Base-by-base conservation (phyloP, 164 flowering plant species). In the Nymphaea thermarum region DNA sequence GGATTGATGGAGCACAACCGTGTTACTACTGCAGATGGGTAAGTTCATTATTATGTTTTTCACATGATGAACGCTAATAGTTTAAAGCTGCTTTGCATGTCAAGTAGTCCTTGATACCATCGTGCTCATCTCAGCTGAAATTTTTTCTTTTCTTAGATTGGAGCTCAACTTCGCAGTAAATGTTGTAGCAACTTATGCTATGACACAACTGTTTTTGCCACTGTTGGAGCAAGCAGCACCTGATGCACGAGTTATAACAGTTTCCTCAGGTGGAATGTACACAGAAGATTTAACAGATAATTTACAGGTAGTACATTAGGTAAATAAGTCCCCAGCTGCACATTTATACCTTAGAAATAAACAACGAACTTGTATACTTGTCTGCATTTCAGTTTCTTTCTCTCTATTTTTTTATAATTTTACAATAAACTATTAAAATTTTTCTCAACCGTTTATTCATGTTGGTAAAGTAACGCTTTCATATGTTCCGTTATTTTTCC, bases 181-280 rank as follows among this genome's bases (percentile, higher is more conserved):
- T 76, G 98, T 88, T 53, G 76, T 86, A 42, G 96, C 97, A 64
- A 91, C 96, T 8, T 94, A 72, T 77, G 62, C 87, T 57, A 72
- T 88, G 76, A 91, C 98, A 45, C 96, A 91, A 70, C 62, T 74
- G 69, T 78, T 93, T 91, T 15, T 85, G 75, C 98, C 98, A 63
- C 77, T 86, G 78, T 74, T 93, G 75, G 91, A 87, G 73, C 91
- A 89, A 78, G 91, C 96, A 70, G 80, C 86, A 12, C 96, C 97
- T 45, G 93, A 91, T 86, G 90, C 97, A 70, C 85, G 89, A 68
- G 98, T 91, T 44, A 89, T 93, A 43, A 89, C 94, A 25, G 97
- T 93, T 68, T 80, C 97, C 25, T 91, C 98, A 10, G 97, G 98
- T 70, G 98, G 96, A 76, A 93, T 93, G 97, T 93, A 93, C 73